phyloP scores from a whole-genome alignment of 257 asterid species.

The Nicotiana obtusifolia region DNA sequence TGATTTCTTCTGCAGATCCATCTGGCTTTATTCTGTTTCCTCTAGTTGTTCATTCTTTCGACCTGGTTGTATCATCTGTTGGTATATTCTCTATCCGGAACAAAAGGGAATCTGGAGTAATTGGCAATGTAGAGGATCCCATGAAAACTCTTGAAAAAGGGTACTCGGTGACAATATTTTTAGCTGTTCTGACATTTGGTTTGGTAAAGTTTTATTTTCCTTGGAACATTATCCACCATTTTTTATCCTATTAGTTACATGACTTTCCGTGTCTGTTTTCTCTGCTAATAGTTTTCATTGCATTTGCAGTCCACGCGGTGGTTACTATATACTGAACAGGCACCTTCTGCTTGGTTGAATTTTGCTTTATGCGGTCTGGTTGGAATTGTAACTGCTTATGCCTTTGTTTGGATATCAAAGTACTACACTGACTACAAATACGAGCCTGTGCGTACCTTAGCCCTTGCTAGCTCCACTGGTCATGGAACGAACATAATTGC shows the following conservation, averaged over 20 bases:
- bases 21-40: conserved; percentile 97
- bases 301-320: conserved; percentile 91
- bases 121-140: conserved; percentile 84
- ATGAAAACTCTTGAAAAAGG: conserved; percentile 93
- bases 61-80: conserved; percentile 83
- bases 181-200: conserved; percentile 92
- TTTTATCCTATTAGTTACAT: neutral
- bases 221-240: conserved; percentile 8
- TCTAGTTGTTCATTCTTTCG: conserved; percentile 97
- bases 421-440: conserved; percentile 97
- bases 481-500: conserved; percentile 99
- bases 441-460: conserved; percentile 92
- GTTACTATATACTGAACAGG: conserved; percentile 96
- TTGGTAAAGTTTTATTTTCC: conserved; percentile 52
- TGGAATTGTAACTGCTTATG: conserved; percentile 89
- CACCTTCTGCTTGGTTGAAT: conserved; percentile 97
- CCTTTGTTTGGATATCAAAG: conserved; percentile 78
- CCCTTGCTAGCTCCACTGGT: conserved; percentile 90
- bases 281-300: conserved; percentile 14
- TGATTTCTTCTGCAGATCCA: conserved; percentile 69
- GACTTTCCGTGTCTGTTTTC: conserved; percentile 17
- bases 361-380: conserved; percentile 95
- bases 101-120: conserved; percentile 63
- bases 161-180: conserved; percentile 75
- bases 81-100: conserved; percentile 84